Evolutionary conservation across 805 yeast species (phyloP).

Genomic region (Barnettozyma californica): DNA sequence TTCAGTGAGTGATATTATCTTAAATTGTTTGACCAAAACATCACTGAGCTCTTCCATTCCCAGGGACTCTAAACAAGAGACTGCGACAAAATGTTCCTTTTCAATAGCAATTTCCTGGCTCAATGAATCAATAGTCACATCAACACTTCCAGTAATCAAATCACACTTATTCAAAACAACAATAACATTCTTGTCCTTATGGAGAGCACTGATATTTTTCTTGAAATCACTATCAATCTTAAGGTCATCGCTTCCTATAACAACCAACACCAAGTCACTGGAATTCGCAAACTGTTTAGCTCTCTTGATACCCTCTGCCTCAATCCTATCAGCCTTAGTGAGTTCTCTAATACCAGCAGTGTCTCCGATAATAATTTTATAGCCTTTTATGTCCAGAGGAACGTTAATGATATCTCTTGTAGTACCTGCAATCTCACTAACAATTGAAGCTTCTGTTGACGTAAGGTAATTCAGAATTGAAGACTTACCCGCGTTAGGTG

Average conservation of each 20-base stretch:
- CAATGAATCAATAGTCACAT: slow-evolving; percentile 20
- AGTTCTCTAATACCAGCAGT: slow-evolving; percentile 82
- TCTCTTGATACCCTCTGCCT: slow-evolving; percentile 73
- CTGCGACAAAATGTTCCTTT: slow-evolving; percentile 25
- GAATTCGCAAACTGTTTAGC: slow-evolving; percentile 56
- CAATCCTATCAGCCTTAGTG: slow-evolving; percentile 50
- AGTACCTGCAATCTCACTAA: slow-evolving; percentile 88
- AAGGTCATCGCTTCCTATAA: slow-evolving; percentile 46
- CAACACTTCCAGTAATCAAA: slow-evolving; percentile 27
- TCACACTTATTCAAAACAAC: slow-evolving; percentile 61
- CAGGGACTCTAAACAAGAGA: slow-evolving; percentile 56
- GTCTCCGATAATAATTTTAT: slow-evolving; percentile 78
- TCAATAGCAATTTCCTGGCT: slow-evolving; percentile 20
- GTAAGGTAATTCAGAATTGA: slow-evolving; percentile 76
- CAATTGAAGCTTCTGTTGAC: slow-evolving; percentile 80
- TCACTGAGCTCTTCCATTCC: slow-evolving; percentile 51
- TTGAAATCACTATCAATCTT: slow-evolving; percentile 34
- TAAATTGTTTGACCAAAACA: slow-evolving; percentile 41
- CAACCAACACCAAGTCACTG: slow-evolving; percentile 67
- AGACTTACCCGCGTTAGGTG: slow-evolving; percentile 96
- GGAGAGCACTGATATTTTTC: slow-evolving; percentile 31
- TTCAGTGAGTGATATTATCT: slow-evolving; percentile 42
- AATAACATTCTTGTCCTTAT: slow-evolving; percentile 29
- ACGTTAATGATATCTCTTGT: slow-evolving; percentile 86
- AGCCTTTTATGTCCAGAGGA: slow-evolving; percentile 77